Percentiles rank a stretch among this genome's conserved stretches.
phyloP scores from a whole-genome alignment of 371 early-diverging fungal genomes.

The Mucor piriformis region DNA sequence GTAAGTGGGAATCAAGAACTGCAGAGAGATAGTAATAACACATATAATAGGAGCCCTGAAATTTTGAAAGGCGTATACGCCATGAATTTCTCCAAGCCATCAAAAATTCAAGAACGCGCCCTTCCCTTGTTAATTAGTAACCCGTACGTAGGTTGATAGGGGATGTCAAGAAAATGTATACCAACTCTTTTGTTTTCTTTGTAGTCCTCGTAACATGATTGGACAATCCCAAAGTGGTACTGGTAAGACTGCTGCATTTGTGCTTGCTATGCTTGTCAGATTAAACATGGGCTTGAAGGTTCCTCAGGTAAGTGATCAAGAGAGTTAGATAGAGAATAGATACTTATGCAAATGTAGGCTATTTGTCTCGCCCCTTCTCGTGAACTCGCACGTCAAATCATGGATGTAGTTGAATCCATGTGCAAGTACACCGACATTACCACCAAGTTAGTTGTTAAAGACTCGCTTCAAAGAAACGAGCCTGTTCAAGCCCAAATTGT shows the following conservation, averaged over 20 bases:
- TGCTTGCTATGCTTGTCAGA: conserved; percentile 84
- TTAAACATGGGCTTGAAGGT: conserved; percentile 56
- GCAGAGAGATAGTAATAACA: too few relatives aligned
- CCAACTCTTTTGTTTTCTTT: background rate
- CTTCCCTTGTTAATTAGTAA: conserved; percentile 82
- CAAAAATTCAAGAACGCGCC: conserved; percentile 96
- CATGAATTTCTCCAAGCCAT: conserved; percentile 92
- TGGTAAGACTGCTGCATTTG: conserved; percentile 97
- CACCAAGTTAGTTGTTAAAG: conserved; percentile 79
- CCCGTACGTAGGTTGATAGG: conserved; percentile 53
- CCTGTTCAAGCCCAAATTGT: conserved; percentile 82
- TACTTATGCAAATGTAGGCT: conserved; percentile 55
- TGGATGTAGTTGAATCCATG: conserved; percentile 89
- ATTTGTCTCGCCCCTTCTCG: conserved; percentile 96
- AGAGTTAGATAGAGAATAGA: too few relatives aligned
- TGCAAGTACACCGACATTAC: conserved; percentile 83
- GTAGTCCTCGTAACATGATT: conserved; percentile 52
- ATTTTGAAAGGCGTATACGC: conserved; percentile 92
- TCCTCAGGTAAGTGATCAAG: conserved; percentile 48
- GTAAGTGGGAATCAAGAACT: conserved; percentile 5
- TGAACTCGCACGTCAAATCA: conserved; percentile 96
- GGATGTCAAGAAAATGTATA: too few relatives aligned
- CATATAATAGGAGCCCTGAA: conserved; percentile 56
- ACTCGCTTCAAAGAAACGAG: conserved; percentile 53
- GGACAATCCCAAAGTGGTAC: conserved; percentile 57